These are phyloP conservation scores for Citropsis articulata DNA, from an alignment of 345 rosid species.

Conservation along the genomic window DNA sequence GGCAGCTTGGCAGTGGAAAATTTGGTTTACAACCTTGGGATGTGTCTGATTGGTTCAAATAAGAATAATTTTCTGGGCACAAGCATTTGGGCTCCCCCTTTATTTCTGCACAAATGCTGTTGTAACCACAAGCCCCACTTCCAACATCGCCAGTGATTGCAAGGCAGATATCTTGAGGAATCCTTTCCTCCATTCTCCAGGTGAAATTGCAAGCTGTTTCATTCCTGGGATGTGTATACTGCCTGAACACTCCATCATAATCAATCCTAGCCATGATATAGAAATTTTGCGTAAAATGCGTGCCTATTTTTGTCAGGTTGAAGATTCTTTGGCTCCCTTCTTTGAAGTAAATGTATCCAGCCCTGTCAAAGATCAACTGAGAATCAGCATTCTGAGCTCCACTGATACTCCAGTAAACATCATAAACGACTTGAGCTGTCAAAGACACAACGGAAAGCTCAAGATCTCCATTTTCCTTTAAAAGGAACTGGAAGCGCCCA, in stretches of 20 bases:
- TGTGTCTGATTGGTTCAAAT: not conserved
- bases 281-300: not conserved
- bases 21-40: slow-evolving; percentile 5
- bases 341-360: slow-evolving; percentile 2
- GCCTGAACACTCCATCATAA: slow-evolving; percentile 13
- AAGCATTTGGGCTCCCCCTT: not conserved
- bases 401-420: not conserved
- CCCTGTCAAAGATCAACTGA: slow-evolving; percentile 5
- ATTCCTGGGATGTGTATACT: not conserved
- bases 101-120: not conserved
- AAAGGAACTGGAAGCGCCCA: not conserved
- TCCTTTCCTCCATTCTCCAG: not conserved
- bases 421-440: not conserved
- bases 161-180: not conserved
- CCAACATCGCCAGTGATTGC: not conserved
- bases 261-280: slow-evolving; percentile 1
- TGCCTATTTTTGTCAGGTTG: not conserved
- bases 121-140: slow-evolving; percentile 15
- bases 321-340: not conserved
- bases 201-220: not conserved
- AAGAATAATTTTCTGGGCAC: not conserved
- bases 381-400: not conserved
- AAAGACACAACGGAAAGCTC: not conserved
- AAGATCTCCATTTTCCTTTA: not conserved
- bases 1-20: slow-evolving; percentile 13